Conservation (phyloP, 371 early-diverging fungal species). For the Capniomyces stellatus region DNA sequence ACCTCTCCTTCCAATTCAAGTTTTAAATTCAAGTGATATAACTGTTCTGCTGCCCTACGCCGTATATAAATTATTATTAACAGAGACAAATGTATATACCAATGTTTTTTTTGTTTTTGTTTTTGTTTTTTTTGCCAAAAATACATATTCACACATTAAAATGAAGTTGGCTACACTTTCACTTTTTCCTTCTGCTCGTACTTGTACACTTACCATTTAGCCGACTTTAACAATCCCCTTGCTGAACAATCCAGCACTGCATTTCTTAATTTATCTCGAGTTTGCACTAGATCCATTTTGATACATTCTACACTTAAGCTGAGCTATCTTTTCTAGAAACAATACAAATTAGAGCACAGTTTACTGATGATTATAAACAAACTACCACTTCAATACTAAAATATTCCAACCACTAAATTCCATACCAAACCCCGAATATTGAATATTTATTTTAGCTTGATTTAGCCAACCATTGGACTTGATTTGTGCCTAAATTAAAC, state of each 20-base stretch:
- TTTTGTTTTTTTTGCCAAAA: not conserved
- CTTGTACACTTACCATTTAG: slow-evolving; percentile 37
- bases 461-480: no score
- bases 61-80: not conserved
- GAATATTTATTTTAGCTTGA: no score
- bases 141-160: no score
- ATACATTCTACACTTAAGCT: no score
- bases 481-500: no score
- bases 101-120: not conserved
- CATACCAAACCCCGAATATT: no score
- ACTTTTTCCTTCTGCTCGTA: not conserved
- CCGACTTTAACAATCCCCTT: slow-evolving; percentile 41
- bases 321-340: no score
- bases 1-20: slow-evolving; percentile 6
- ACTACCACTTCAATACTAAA: no score
- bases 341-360: no score
- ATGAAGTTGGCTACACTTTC: not conserved
- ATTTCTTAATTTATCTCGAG: slow-evolving; percentile 24
- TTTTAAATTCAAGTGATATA: slow-evolving; percentile 31
- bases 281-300: no score
- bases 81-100: not conserved
- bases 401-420: no score
- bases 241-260: slow-evolving; percentile 43
- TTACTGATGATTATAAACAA: no score
- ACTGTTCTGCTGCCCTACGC: slow-evolving; percentile 47